Evolutionary conservation across 2,329 filamentous ascomycete species (phyloP).

Genomic region (Pezicula rhizophila): DNA sequence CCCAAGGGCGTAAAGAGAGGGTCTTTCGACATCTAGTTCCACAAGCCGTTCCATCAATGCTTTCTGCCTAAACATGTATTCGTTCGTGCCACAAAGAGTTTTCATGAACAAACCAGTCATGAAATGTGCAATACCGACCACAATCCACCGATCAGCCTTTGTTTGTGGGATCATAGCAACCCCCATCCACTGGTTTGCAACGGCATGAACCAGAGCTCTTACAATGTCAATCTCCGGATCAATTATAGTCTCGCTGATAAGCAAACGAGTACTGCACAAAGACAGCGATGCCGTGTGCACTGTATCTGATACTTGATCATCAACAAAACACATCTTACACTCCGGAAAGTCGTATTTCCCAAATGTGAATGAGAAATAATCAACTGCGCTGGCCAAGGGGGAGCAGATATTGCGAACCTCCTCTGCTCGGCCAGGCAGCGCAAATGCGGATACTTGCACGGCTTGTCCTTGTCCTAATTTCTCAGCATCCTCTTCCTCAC

Average conservation of each 20-base stretch:
- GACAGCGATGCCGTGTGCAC: slow-evolving; percentile 76
- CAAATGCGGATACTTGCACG: slow-evolving; percentile 85
- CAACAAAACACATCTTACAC: slow-evolving; percentile 91
- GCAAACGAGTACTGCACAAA: slow-evolving; percentile 77
- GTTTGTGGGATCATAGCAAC: slow-evolving; percentile 85
- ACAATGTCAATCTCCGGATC: slow-evolving; percentile 81
- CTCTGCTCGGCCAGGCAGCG: slow-evolving; percentile 73
- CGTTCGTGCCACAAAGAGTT: slow-evolving; percentile 86
- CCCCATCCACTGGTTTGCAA: slow-evolving; percentile 91
- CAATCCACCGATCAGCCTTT: slow-evolving; percentile 78
- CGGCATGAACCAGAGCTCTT: slow-evolving; percentile 70
- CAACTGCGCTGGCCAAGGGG: slow-evolving; percentile 79
- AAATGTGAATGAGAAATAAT: slow-evolving; percentile 83
- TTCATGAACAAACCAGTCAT: slow-evolving; percentile 94
- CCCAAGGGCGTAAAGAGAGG: slow-evolving; percentile 77
- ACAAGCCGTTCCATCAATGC: slow-evolving; percentile 75
- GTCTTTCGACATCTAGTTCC: slow-evolving; percentile 73
- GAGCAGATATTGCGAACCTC: slow-evolving; percentile 84
- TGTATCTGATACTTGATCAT: slow-evolving; percentile 74
- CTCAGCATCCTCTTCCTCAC: slow-evolving; percentile 86
- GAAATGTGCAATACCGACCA: slow-evolving; percentile 85
- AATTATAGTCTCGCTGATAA: slow-evolving; percentile 79
- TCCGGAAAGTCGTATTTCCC: slow-evolving; percentile 86
- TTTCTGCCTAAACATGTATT: slow-evolving; percentile 88
- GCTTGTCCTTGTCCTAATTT: slow-evolving; percentile 76